Percentiles rank a stretch among this genome's conserved stretches.
Evolutionary conservation across 2,329 filamentous ascomycete genomes (phyloP).

Genomic region (Parafenestella ontariensis): DNA sequence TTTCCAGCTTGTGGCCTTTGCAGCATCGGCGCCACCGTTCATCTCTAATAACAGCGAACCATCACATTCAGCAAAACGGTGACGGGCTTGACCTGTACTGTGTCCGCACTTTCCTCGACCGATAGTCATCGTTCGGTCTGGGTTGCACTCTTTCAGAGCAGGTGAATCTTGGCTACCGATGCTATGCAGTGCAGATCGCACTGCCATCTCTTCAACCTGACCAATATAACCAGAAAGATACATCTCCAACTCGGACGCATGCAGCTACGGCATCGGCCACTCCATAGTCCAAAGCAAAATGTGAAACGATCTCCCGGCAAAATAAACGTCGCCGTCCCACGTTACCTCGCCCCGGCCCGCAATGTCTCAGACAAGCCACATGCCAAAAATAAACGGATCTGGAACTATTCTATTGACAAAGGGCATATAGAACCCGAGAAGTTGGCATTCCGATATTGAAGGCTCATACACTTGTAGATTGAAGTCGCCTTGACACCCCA

Average conservation of each 20-base stretch:
- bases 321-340: conserved; percentile 1
- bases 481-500: background rate
- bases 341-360: conserved; percentile 14
- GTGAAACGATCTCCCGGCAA: background rate
- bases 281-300: background rate
- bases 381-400: conserved; percentile 6
- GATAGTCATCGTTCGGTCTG: background rate
- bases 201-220: background rate
- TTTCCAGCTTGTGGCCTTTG: too few relatives aligned
- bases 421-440: background rate
- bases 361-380: conserved; percentile 4
- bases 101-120: background rate
- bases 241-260: background rate
- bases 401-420: background rate
- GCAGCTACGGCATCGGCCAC: background rate
- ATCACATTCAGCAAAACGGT: too few relatives aligned
- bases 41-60: too few relatives aligned
- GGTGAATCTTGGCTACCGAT: background rate
- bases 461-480: background rate
- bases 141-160: background rate
- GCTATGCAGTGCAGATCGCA: background rate
- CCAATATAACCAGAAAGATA: background rate
- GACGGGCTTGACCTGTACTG: background rate
- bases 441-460: background rate
- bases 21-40: background rate